A percentile compares a stretch with the other conserved stretches of the same genome.
phyloP scores from a whole-genome alignment of 495 filamentous ascomycete species.

The Aspergillus olivimuriae region DNA sequence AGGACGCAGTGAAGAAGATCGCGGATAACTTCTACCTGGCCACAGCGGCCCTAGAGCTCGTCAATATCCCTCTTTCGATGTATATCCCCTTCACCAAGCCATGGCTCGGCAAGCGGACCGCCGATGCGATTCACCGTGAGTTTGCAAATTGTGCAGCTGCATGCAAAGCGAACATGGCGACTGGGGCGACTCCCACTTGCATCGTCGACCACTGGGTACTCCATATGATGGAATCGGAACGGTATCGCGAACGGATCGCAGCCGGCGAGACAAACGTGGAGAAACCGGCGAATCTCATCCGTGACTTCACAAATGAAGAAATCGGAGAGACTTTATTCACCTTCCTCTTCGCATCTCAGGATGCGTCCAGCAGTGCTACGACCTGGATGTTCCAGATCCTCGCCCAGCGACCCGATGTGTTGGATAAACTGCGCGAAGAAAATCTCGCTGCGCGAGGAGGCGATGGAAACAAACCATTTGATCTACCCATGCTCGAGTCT shows the following conservation, averaged over 20 bases:
- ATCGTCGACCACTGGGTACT: conserved; percentile 88
- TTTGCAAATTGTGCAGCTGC: conserved; percentile 84
- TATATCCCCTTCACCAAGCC: conserved; percentile 92
- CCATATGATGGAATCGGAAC: conserved; percentile 72
- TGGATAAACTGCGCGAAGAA: conserved; percentile 78
- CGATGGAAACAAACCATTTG: conserved; percentile 57
- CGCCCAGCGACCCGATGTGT: conserved; percentile 81
- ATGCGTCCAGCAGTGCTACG: conserved; percentile 82
- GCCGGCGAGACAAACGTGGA: conserved; percentile 58
- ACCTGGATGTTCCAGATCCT: conserved; percentile 91
- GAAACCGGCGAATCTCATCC: conserved; percentile 72
- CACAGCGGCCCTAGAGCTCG: conserved; percentile 86
- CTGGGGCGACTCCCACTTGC: conserved; percentile 71
- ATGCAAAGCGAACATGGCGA: conserved; percentile 79
- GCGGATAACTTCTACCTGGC: conserved; percentile 91
- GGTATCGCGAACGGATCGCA: conserved; percentile 57
- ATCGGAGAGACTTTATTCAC: conserved; percentile 90
- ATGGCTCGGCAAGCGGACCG: conserved; percentile 85
- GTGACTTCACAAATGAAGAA: conserved; percentile 81
- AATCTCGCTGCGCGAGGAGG: conserved; percentile 69
- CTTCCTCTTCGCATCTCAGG: conserved; percentile 94
- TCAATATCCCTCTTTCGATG: conserved; percentile 78
- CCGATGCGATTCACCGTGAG: conserved; percentile 76
- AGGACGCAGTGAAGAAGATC: conserved; percentile 74
- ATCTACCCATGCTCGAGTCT: conserved; percentile 75